These are phyloP conservation scores for Alternaria sp. DNA, from an alignment of 2,329 filamentous ascomycete species.

Conservation along the genomic window DNA sequence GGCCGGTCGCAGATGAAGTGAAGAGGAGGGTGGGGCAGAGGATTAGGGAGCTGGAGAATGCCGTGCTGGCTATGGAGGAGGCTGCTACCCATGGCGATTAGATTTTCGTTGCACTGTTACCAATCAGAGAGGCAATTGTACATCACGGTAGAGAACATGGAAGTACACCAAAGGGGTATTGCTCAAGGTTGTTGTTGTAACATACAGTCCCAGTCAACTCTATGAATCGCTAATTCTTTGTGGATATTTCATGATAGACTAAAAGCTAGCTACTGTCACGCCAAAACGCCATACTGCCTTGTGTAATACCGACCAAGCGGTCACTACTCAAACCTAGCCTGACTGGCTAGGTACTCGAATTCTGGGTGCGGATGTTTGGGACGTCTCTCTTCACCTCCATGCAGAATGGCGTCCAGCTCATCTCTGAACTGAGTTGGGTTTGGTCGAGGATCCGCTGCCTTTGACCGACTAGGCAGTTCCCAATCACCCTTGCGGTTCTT, in stretches of 20 bases:
- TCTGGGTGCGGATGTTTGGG: constrained; percentile 3
- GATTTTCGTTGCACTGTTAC: not conserved
- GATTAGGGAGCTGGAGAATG: constrained; percentile 61
- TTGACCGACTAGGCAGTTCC: constrained; percentile 5
- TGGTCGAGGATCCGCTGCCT: not conserved
- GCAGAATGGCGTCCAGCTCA: constrained; percentile 32
- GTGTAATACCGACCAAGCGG: not conserved
- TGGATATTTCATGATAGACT: not conserved
- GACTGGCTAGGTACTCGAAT: constrained; percentile 6
- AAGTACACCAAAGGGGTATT: not conserved
- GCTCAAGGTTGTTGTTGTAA: not conserved
- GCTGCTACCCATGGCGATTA: constrained; percentile 57
- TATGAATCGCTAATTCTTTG: not conserved
- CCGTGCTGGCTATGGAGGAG: constrained; percentile 60
- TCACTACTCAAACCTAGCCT: not conserved
- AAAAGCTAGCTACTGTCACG: not conserved
- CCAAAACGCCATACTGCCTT: not conserved
- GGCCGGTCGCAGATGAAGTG: constrained; percentile 57
- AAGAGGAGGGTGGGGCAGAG: constrained; percentile 58
- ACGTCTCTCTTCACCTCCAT: constrained; percentile 13
- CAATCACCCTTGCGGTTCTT: constrained; percentile 8
- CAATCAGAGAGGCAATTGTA: not conserved
- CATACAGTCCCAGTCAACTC: not conserved
- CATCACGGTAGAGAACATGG: not conserved
- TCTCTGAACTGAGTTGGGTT: constrained; percentile 20